A percentile compares a stretch with the other conserved stretches of the same genome.
Conservation (phyloP, 352 stramenopile species). For the Phytophthora macrochlamydospora region DNA sequence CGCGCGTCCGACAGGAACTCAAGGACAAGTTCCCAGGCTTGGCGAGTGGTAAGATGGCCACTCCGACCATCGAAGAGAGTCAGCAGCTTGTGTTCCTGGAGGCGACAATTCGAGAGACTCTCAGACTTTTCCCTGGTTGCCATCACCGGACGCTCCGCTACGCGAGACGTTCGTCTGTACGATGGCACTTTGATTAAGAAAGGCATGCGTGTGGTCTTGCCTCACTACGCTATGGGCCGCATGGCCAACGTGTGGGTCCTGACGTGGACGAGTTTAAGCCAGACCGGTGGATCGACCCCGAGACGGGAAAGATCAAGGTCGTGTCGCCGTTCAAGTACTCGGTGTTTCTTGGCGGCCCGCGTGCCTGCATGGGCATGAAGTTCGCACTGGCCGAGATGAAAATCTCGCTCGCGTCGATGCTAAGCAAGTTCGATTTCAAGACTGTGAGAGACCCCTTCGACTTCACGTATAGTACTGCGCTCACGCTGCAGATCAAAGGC, state of each 20-base stretch:
- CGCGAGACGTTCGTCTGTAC: constrained; percentile 61
- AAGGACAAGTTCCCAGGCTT: constrained; percentile 53
- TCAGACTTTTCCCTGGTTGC: constrained; percentile 68
- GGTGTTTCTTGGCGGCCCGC: constrained; percentile 66
- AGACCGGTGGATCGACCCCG: constrained; percentile 63
- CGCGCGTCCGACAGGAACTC: constrained; percentile 47
- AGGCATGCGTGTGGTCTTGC: constrained; percentile 61
- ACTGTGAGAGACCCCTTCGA: constrained; percentile 44
- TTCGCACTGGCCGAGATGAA: constrained; percentile 71
- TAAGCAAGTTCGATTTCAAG: constrained; percentile 57
- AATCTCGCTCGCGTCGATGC: constrained; percentile 55
- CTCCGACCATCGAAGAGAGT: constrained; percentile 41
- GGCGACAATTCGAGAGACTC: constrained; percentile 53
- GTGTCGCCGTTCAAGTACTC: constrained; percentile 71
- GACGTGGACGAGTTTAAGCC: constrained; percentile 70
- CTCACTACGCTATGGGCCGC: constrained; percentile 66
- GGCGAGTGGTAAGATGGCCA: constrained; percentile 5
- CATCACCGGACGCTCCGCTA: constrained; percentile 53
- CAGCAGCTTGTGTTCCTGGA: constrained; percentile 57
- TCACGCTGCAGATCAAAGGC: constrained; percentile 54
- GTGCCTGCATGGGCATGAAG: constrained; percentile 73
- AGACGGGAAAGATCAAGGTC: constrained; percentile 43
- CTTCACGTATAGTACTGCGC: constrained; percentile 47
- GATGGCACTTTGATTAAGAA: constrained; percentile 69
- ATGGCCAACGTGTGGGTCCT: constrained; percentile 60